A percentile compares a stretch with the other conserved stretches of the same genome.
Evolutionary conservation across 768 basidiomycete genomes (phyloP).

Genomic region (Pulveroboletus sp.): DNA sequence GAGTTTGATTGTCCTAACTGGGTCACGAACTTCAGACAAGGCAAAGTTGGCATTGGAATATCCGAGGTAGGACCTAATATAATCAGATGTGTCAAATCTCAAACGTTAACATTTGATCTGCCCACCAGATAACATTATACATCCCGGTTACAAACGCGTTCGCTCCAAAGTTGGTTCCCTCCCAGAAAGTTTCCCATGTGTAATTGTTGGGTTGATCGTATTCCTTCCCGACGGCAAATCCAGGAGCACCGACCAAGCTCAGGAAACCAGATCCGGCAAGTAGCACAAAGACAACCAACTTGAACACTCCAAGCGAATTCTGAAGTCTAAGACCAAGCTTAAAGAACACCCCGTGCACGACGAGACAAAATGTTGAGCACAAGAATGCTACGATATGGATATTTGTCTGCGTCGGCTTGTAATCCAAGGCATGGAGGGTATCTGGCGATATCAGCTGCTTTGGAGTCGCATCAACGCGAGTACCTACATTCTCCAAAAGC

Average conservation of each 20-base stretch:
- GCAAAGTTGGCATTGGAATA: slow-evolving; percentile 77
- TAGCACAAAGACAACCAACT: slow-evolving; percentile 51
- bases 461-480: neutral
- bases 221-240: slow-evolving; percentile 47
- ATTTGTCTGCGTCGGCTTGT: slow-evolving; percentile 42
- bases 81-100: neutral
- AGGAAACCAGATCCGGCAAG: slow-evolving; percentile 56
- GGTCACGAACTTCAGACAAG: slow-evolving; percentile 67
- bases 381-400: slow-evolving; percentile 53
- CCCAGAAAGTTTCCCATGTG: slow-evolving; percentile 60
- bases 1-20: slow-evolving; percentile 65
- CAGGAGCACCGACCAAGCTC: slow-evolving; percentile 46
- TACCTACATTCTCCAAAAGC: slow-evolving; percentile 71
- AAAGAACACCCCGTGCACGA: slow-evolving; percentile 54
- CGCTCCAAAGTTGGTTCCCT: slow-evolving; percentile 50
- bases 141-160: slow-evolving; percentile 65
- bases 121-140: slow-evolving; percentile 70
- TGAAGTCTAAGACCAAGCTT: slow-evolving; percentile 61
- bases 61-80: slow-evolving; percentile 62
- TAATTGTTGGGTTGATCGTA: slow-evolving; percentile 58
- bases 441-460: slow-evolving; percentile 39
- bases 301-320: slow-evolving; percentile 60
- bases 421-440: slow-evolving; percentile 50
- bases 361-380: slow-evolving; percentile 54
- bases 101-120: neutral